Conservation (phyloP, 139 green algal species). For the Gonium pectorale region DNA sequence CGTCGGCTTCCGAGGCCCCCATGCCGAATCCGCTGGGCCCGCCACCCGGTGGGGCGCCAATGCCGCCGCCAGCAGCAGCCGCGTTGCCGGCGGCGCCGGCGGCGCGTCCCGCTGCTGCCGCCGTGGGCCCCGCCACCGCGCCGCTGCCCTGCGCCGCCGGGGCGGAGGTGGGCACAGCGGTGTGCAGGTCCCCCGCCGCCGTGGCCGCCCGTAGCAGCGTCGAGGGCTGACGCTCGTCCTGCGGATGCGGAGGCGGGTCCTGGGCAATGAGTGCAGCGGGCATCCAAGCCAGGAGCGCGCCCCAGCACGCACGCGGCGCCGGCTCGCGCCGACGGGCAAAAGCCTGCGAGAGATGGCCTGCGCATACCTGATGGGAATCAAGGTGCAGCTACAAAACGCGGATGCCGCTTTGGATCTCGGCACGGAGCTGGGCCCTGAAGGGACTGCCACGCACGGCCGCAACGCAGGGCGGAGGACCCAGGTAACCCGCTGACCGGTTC, state of each 20-base stretch:
- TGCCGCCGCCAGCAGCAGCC: too few relatives aligned
- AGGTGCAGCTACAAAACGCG: conserved; percentile 95
- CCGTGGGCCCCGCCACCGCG: neutral
- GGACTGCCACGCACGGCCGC: conserved; percentile 93
- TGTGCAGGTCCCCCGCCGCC: conserved; percentile 22
- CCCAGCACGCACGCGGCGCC: neutral
- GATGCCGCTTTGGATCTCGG: conserved; percentile 97
- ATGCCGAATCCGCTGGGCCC: neutral
- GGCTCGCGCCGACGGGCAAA: neutral
- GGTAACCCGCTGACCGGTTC: too few relatives aligned
- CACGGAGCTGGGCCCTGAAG: conserved; percentile 95
- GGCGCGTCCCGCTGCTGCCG: neutral
- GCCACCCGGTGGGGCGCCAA: too few relatives aligned
- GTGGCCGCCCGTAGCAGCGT: neutral
- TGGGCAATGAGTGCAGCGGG: too few relatives aligned
- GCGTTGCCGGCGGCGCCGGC: too few relatives aligned
- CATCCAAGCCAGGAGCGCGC: too few relatives aligned
- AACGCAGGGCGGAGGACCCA: too few relatives aligned
- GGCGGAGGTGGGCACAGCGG: neutral
- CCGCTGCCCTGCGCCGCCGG: neutral
- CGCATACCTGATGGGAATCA: conserved; percentile 78
- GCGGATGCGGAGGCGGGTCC: too few relatives aligned
- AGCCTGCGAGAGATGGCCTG: conserved; percentile 29
- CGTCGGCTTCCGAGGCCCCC: neutral
- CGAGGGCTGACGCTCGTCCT: neutral